A percentile compares a stretch with the other conserved stretches of the same genome.
Evolutionary conservation across 805 yeast genomes (phyloP).

Genomic region (Hanseniaspora lindneri): DNA sequence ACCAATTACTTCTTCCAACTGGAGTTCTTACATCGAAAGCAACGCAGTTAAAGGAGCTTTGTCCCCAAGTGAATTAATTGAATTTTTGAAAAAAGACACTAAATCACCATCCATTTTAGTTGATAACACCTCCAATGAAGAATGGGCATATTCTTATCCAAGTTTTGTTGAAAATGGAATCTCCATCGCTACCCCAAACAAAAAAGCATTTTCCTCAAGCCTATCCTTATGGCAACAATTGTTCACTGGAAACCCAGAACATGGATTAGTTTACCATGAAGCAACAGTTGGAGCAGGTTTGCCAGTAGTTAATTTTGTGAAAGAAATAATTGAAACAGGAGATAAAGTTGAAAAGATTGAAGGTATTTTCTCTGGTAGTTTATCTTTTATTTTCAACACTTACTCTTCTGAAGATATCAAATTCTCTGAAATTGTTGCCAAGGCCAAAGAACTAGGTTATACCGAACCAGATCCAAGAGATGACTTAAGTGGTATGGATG

Average conservation of each 20-base stretch:
- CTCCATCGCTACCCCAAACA: slow-evolving; percentile 95
- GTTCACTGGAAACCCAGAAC: slow-evolving; percentile 44
- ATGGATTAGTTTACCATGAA: slow-evolving; percentile 83
- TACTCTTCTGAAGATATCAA: slow-evolving; percentile 64
- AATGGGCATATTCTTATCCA: slow-evolving; percentile 68
- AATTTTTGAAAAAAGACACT: slow-evolving; percentile 40
- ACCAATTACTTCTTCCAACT: slow-evolving; percentile 38
- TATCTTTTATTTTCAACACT: slow-evolving; percentile 89
- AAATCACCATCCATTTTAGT: slow-evolving; percentile 69
- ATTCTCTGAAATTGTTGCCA: slow-evolving; percentile 79
- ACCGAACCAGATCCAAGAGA: slow-evolving; percentile 99
- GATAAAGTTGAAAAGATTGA: slow-evolving; percentile 84
- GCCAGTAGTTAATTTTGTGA: slow-evolving; percentile 81
- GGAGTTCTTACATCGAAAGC: slow-evolving; percentile 40
- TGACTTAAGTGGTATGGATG: slow-evolving; percentile 94
- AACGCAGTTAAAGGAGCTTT: slow-evolving; percentile 36
- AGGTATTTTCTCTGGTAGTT: slow-evolving; percentile 92
- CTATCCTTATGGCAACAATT: slow-evolving; percentile 65
- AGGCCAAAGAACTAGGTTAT: slow-evolving; percentile 85
- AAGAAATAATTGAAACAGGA: slow-evolving; percentile 83
- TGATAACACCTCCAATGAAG: slow-evolving; percentile 84
- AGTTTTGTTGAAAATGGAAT: slow-evolving; percentile 61
- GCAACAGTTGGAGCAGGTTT: slow-evolving; percentile 98
- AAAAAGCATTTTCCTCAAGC: slow-evolving; percentile 85
- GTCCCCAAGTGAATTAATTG: slow-evolving; percentile 45